Evolutionary conservation across 768 basidiomycete species (phyloP).

Genomic region (Russula earlei): DNA sequence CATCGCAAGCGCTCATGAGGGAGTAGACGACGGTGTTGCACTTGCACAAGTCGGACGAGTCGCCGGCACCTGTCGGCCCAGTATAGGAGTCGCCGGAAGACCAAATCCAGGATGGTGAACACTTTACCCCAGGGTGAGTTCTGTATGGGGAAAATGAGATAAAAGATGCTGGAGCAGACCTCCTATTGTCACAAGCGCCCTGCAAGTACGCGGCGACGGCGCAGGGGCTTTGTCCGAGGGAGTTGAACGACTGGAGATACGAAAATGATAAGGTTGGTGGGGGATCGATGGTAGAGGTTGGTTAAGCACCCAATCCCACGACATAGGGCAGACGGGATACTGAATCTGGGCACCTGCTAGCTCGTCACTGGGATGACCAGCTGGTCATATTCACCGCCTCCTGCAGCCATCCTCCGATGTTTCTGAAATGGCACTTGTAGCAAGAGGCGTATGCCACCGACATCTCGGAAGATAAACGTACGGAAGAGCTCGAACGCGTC

Average conservation of each 20-base stretch:
- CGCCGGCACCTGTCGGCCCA: slow-evolving; percentile 18
- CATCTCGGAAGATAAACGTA: slow-evolving; percentile 42
- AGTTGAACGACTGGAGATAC: slow-evolving; percentile 6
- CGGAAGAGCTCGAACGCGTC: slow-evolving; percentile 61
- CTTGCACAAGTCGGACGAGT: slow-evolving; percentile 23
- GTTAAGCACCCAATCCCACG: slow-evolving; percentile 7
- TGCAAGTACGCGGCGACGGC: neutral
- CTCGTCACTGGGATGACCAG: too few relatives aligned
- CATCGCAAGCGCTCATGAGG: slow-evolving; percentile 28
- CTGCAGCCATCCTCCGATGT: too few relatives aligned
- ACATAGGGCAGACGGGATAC: neutral
- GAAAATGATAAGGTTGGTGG: too few relatives aligned
- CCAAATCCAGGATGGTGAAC: neutral
- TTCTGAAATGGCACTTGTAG: too few relatives aligned
- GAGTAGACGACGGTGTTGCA: slow-evolving; percentile 30
- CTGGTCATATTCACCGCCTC: too few relatives aligned
- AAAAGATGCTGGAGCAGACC: too few relatives aligned
- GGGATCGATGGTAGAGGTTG: neutral
- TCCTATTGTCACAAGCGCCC: slow-evolving; percentile 1
- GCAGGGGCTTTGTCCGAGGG: slow-evolving; percentile 5
- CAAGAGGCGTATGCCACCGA: slow-evolving; percentile 54
- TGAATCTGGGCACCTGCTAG: neutral
- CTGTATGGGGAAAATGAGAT: neutral
- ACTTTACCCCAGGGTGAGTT: neutral
- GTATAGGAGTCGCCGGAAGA: neutral